A percentile compares a stretch with the other conserved stretches of the same genome.
Conservation (phyloP, 1,139 yeast genomes). For the Geotrichum restrictum region DNA sequence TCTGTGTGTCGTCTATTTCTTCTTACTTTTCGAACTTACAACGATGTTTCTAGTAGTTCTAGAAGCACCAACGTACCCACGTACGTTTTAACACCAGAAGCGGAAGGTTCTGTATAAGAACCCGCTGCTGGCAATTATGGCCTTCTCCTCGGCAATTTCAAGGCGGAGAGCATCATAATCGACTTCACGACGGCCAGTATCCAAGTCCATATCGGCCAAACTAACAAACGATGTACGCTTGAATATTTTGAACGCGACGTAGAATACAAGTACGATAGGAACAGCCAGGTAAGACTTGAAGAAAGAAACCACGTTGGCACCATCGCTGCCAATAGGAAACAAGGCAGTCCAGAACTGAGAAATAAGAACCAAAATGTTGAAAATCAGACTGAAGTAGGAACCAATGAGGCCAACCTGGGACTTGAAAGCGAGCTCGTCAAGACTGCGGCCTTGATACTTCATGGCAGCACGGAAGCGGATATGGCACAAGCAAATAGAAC, state of each 20-base stretch:
- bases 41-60: too few relatives aligned
- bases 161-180: constrained; percentile 51
- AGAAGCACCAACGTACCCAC: too few relatives aligned
- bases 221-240: constrained; percentile 45
- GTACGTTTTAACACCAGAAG: constrained; percentile 47
- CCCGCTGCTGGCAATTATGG: constrained; percentile 36
- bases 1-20: too few relatives aligned
- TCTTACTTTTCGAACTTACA: too few relatives aligned
- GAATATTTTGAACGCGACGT: constrained; percentile 50
- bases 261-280: constrained; percentile 49
- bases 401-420: constrained; percentile 71
- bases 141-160: constrained; percentile 51
- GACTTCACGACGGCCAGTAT: constrained; percentile 52
- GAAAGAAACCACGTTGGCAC: constrained; percentile 46
- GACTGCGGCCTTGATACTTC: constrained; percentile 56
- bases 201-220: constrained; percentile 53
- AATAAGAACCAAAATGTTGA: constrained; percentile 61
- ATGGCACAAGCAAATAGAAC: constrained; percentile 69
- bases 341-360: constrained; percentile 83
- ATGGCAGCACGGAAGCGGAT: constrained; percentile 77
- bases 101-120: constrained; percentile 41
- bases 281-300: constrained; percentile 55
- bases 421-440: constrained; percentile 63
- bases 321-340: constrained; percentile 54
- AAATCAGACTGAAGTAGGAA: constrained; percentile 58